Base-by-base conservation (phyloP, 2,329 filamentous ascomycete species). In the Nigrograna mackinnonii region DNA sequence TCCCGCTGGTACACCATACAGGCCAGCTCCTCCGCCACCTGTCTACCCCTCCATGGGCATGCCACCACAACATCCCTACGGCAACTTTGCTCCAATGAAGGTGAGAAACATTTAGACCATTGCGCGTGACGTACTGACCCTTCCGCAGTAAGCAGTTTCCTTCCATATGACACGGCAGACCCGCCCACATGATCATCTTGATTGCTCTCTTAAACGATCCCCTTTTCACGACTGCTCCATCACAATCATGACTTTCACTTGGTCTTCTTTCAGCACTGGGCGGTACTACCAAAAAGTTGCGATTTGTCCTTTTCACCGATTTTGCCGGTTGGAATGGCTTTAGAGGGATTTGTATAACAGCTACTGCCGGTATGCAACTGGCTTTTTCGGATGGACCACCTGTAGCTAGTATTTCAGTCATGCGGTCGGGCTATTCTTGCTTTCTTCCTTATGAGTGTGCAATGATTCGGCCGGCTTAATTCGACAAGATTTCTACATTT, bases 1-100 rank as follows among this genome's bases (percentile, higher is more conserved):
- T 44, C 85, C 85, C 40, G 94, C 95, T 47, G 94, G 94, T 55
- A 97, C 94, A 57, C 94, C 94, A 45, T 97, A 99, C 76, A 88
- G 94, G 52, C 94, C 94, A 50, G 94, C 94, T 37, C 94, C 94
- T 47, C 85, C 86, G 32, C 86, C 85, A 57, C 85, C 85, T 26
- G 84, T 87, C 64, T 88, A 85, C 69, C 84, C 83, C 41, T 79
- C 79, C 50, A 86, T 86, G 82, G 83, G 82, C 54, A 84, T 85
- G 77, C 79, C 81, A 50, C 82, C 82, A 18, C 72, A 77, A 55
- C 61, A 85, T 67, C 79, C 79, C 44, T 85, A 83, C 63, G 78
- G 78, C 62, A 82, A 81, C 64, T 86, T 82, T 72, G 80, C 81
- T 62, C 82, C 82, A 46, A 82, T 85, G 80, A 85, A 85, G 79